Evolutionary conservation across 2,329 filamentous ascomycete species (phyloP).

Genomic region (Diaporthe citri): DNA sequence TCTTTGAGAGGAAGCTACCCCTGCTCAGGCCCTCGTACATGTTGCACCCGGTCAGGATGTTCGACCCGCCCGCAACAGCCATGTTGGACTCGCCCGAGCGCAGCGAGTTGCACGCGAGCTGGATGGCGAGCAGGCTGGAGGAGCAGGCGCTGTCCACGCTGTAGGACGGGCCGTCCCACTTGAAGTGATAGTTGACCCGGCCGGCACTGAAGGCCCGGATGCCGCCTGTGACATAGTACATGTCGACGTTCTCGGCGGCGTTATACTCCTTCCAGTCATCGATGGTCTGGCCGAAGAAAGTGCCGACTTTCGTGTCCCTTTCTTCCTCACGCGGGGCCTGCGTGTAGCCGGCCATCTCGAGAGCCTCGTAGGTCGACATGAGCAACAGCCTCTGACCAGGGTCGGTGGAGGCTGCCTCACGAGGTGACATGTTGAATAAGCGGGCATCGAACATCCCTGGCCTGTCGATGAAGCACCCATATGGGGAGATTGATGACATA

Average conservation of each 20-base stretch:
- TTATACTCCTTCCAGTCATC: conserved; percentile 70
- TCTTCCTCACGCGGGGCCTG: conserved; percentile 54
- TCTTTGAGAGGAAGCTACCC: conserved; percentile 70
- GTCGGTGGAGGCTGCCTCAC: conserved; percentile 37
- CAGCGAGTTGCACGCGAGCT: conserved; percentile 62
- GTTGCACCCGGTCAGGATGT: conserved; percentile 74
- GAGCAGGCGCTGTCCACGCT: conserved; percentile 57
- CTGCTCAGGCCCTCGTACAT: conserved; percentile 72
- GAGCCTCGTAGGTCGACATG: conserved; percentile 36
- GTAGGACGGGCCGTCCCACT: conserved; percentile 51
- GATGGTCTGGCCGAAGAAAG: conserved; percentile 74
- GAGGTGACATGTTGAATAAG: conserved; percentile 40
- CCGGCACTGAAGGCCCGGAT: conserved; percentile 48
- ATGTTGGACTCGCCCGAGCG: conserved; percentile 74
- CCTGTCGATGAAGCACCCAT: conserved; percentile 29
- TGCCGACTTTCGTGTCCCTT: conserved; percentile 58
- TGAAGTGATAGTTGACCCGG: conserved; percentile 54
- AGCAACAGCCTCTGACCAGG: conserved; percentile 35
- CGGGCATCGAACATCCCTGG: conserved; percentile 37
- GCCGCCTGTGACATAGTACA: conserved; percentile 47
- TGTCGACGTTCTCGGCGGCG: conserved; percentile 52
- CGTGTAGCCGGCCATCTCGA: conserved; percentile 59
- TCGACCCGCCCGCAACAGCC: conserved; percentile 72
- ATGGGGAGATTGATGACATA: conserved; percentile 55
- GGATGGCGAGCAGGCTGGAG: conserved; percentile 52